A percentile compares a stretch with the other conserved stretches of the same genome.
Conservation (phyloP, 2,329 filamentous ascomycete species). For the Trichoderma pleuroti region DNA sequence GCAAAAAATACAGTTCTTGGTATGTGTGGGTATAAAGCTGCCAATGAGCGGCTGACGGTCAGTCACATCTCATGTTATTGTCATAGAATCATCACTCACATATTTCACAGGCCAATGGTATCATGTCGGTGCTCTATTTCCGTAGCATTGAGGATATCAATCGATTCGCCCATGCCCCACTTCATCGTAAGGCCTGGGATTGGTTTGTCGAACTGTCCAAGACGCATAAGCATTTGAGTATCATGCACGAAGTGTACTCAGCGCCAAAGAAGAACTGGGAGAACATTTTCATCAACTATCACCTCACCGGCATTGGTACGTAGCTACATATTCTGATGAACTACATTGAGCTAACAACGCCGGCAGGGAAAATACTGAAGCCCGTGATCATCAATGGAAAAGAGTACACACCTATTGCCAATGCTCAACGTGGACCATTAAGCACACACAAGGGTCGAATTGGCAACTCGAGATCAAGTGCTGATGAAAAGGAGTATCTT, state of each 20-base stretch:
- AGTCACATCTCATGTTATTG: neutral
- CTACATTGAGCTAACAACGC: neutral
- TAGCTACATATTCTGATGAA: neutral
- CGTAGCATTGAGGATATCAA: constrained; percentile 41
- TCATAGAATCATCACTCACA: neutral
- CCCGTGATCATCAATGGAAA: neutral
- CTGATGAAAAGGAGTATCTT: neutral
- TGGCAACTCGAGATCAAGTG: neutral
- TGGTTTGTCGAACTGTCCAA: constrained; percentile 40
- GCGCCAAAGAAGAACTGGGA: constrained; percentile 41
- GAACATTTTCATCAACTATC: constrained; percentile 40
- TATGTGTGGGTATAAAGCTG: neutral
- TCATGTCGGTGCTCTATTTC: constrained; percentile 46
- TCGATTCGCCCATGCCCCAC: constrained; percentile 41
- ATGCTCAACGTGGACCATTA: neutral
- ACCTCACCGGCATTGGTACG: constrained; percentile 17
- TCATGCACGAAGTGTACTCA: constrained; percentile 49
- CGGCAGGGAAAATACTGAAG: neutral
- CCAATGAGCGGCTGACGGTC: constrained; percentile 8
- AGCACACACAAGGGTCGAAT: constrained; percentile 10
- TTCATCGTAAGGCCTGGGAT: constrained; percentile 44
- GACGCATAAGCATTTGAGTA: constrained; percentile 37
- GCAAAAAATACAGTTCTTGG: neutral
- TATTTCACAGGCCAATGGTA: constrained; percentile 30
- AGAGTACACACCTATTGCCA: constrained; percentile 5